A percentile compares a stretch with the other conserved stretches of the same genome.
Conservation (phyloP, 352 stramenopile genomes). For the Phytophthora capsici region DNA sequence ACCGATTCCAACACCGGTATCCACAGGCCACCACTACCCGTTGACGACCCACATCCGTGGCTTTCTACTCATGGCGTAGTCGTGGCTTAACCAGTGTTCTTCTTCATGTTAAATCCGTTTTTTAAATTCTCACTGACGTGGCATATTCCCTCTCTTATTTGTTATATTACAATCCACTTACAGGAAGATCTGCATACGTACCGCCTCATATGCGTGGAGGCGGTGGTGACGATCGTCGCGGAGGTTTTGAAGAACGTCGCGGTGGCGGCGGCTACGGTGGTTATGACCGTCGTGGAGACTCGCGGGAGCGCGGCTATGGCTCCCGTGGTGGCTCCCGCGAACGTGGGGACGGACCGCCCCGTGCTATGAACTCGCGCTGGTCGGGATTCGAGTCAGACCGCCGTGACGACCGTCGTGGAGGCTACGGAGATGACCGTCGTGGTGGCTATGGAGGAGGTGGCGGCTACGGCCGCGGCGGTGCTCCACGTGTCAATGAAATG, state of each 20-base stretch:
- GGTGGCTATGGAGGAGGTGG: conserved; percentile 33
- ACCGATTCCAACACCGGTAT: not conserved
- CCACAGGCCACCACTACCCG: not conserved
- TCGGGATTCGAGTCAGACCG: conserved; percentile 55
- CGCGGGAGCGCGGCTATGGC: conserved; percentile 39
- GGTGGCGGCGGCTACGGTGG: conserved; percentile 33
- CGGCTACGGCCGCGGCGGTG: conserved; percentile 38
- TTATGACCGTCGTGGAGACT: conserved; percentile 43
- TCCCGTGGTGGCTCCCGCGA: conserved; percentile 42
- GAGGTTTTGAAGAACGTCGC: conserved; percentile 32
- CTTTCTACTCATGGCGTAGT: conserved; percentile 5
- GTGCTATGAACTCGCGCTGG: conserved; percentile 62
- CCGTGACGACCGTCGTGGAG: conserved; percentile 40
- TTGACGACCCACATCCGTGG: no score
- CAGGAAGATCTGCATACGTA: conserved; percentile 81
- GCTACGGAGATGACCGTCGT: conserved; percentile 36
- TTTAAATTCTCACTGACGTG: conserved; percentile 20
- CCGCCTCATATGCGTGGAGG: conserved; percentile 68
- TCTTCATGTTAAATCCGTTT: not conserved
- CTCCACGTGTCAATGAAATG: conserved; percentile 91
- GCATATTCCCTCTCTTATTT: conserved; percentile 4
- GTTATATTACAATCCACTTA: conserved; percentile 13
- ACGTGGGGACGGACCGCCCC: conserved; percentile 33
- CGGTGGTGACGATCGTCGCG: conserved; percentile 40
- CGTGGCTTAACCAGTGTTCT: not conserved